These are phyloP conservation scores for Kingdonia uniflora DNA, from an alignment of 164 flowering plant species.

Conservation along the genomic window DNA sequence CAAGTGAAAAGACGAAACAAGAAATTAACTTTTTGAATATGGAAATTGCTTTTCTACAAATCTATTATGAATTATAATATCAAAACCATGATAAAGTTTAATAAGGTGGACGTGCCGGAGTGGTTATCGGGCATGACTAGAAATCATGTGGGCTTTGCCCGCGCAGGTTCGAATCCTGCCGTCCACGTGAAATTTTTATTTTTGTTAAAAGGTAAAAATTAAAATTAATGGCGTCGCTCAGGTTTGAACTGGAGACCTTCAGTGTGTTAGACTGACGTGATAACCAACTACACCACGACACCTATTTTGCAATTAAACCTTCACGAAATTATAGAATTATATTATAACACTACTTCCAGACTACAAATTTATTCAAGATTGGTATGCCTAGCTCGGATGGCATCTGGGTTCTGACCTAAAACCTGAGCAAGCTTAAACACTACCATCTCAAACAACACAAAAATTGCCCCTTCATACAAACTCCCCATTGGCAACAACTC, in stretches of 20 bases:
- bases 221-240: slow-evolving; percentile 57
- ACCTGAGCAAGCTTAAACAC: slow-evolving; percentile 49
- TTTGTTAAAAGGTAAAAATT: no score
- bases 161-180: slow-evolving; percentile 99
- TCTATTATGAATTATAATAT: no score
- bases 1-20: no score
- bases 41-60: no score
- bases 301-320: background rate
- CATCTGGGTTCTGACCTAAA: slow-evolving; percentile 53
- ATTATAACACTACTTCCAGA: no score
- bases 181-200: slow-evolving; percentile 35
- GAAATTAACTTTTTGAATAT: no score
- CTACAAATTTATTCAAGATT: slow-evolving; percentile 50
- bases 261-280: slow-evolving; percentile 93
- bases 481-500: slow-evolving; percentile 90
- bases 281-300: slow-evolving; percentile 80
- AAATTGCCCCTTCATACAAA: slow-evolving; percentile 83
- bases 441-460: slow-evolving; percentile 92
- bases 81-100: no score
- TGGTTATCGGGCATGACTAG: slow-evolving; percentile 99
- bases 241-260: slow-evolving; percentile 88
- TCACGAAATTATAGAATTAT: no score
- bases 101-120: slow-evolving; percentile 87
- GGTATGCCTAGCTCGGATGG: slow-evolving; percentile 73
- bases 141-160: slow-evolving; percentile 98